Evolutionary conservation across 2,329 filamentous ascomycete species (phyloP).

Genomic region (Sphaerulina musiva): DNA sequence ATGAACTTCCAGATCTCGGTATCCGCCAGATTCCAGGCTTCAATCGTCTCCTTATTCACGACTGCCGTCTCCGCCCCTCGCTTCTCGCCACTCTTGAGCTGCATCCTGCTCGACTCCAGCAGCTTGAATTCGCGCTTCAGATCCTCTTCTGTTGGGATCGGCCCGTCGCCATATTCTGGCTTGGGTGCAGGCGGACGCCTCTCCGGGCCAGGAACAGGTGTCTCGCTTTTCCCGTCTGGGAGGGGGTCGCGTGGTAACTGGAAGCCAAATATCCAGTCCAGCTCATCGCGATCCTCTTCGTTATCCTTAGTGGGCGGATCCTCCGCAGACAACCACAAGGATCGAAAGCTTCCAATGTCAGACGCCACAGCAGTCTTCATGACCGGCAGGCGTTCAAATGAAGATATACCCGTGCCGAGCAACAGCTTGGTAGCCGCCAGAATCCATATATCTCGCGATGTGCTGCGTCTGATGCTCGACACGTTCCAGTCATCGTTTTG

Average conservation of each 20-base stretch:
- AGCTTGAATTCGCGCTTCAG: constrained; percentile 51
- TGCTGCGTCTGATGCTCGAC: constrained; percentile 49
- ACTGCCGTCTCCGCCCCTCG: constrained; percentile 11
- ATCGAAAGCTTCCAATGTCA: constrained; percentile 55
- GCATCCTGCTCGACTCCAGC: constrained; percentile 38
- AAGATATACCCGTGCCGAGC: constrained; percentile 57
- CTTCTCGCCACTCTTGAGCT: constrained; percentile 11
- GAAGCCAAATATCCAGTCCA: constrained; percentile 90
- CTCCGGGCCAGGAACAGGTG: constrained; percentile 54
- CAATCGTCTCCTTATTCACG: constrained; percentile 40
- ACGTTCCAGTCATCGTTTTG: constrained; percentile 36
- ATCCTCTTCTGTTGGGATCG: constrained; percentile 48
- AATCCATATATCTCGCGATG: constrained; percentile 74
- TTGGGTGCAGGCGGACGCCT: constrained; percentile 43
- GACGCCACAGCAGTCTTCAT: constrained; percentile 79
- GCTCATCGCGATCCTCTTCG: constrained; percentile 48
- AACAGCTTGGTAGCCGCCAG: constrained; percentile 62
- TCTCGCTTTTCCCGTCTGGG: constrained; percentile 49
- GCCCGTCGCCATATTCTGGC: constrained; percentile 46
- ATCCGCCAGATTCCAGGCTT: constrained; percentile 57
- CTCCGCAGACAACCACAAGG: constrained; percentile 77
- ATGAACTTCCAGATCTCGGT: constrained; percentile 73
- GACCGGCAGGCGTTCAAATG: constrained; percentile 59
- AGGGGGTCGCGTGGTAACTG: constrained; percentile 56
- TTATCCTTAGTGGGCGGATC: constrained; percentile 39